Base-by-base conservation (phyloP, 2,329 filamentous ascomycete species). In the Colletotrichum camelliae region DNA sequence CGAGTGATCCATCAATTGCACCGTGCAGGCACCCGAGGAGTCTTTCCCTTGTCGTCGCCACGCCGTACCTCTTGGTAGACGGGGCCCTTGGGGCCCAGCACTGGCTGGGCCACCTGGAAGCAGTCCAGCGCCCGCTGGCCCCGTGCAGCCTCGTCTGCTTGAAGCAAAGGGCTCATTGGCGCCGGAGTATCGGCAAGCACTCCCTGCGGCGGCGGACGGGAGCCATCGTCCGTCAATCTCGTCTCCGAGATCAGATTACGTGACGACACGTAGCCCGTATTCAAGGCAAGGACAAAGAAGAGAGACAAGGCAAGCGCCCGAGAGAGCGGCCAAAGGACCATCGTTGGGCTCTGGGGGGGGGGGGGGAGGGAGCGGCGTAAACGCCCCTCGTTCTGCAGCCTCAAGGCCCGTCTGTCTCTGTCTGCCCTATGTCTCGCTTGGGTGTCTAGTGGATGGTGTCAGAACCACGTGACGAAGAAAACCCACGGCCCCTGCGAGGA, bases 21-120 rank as follows among this genome's bases (percentile, higher is more conserved):
- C 81, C 58, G 89, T 85, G 81, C 90, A 92, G 65, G 84, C 81
- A n/a, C 24, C 72, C 24, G 78, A n/a, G 77, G 75, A 12, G 78
- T 64, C 31, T 78, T 79, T 64, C 27, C n/a, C 57, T 74, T 35
- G 57, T 58, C 77, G 24, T 79, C 78, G 57, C 81, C 77, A 66
- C 43, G 72, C 61, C 31, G 43, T n/a, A 60, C 33, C 48, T 58
- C 61, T 33, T 74, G 52, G 39, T 74, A 72, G 48, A 80, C 70
- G n/a, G 81, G 77, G 4, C 87, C 86, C 60, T 83, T 77, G 1
- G 89, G 88, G 24, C 87, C 89, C 71, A 91, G 83, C 4, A 95
- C 89, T 2, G 94, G 94, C 78, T 91, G 90, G 67, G 92, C 90
- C 18, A 95, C 91, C 84, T 95, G 90, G 79, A 95, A 93, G 80